Base-by-base conservation (phyloP, 352 stramenopile species). In the Pseudoperonospora humuli region DNA sequence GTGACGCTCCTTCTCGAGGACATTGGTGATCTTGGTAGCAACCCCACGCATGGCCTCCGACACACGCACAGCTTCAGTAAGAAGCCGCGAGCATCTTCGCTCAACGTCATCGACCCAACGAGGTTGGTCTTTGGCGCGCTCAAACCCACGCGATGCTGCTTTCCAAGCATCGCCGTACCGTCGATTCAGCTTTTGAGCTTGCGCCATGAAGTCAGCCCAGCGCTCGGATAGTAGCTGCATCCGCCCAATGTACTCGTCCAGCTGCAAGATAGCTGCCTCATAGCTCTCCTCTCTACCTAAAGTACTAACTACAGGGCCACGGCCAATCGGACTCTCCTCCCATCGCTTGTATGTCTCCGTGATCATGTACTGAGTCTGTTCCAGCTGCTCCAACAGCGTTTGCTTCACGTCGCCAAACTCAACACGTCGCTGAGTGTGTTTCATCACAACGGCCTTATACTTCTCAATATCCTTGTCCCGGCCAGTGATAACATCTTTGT, bases 291-390 rank as follows among this genome's bases (percentile, higher is more conserved):
- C 41, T 6, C 33, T 46, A 10, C 24, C 47, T 14, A 24, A 39
- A 32, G 27, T 25, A 13, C 54, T 36, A 7, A 57, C 29, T 5
- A 42, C 17, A 25, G 44, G 35, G 2, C 50, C 50, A 32, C 53
- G 36, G 15, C 57, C 63, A 15, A 83, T 62, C 1, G 71, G 64
- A 27, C 68, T 85, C 26, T 81, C 59, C 17, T 70, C 72, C 70
- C 67, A 85, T 20, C 77, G 70, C 49, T 86, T 86, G 54, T 83
- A 80, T 17, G 74, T 84, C 44, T 75, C 70, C 14, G 66, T 67
- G 33, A 89, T 78, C 74, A 89, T 86, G 45, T 63, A 79, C 55
- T 86, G 77, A 0, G 77, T 89, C 36, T 89, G 67, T 25, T 86
- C 69, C 2, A 89, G 56, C 55, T 89, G 77, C 29, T 79, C 67